These are phyloP conservation scores for Alternaria conjuncta DNA, from an alignment of 2,329 filamentous ascomycete species.

Conservation along the genomic window DNA sequence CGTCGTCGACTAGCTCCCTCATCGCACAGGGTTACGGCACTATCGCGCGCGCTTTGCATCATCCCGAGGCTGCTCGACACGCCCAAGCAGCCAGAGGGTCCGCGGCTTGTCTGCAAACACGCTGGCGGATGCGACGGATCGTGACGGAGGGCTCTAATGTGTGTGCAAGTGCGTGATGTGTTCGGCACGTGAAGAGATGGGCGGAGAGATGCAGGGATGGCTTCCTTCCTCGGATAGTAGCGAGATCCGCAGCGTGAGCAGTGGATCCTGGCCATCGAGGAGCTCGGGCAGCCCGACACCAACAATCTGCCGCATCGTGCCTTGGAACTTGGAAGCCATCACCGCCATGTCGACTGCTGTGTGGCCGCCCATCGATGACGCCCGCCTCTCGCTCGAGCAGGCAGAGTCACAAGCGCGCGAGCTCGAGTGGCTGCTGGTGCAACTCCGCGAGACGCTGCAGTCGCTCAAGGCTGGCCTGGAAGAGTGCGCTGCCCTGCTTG, in stretches of 20 bases:
- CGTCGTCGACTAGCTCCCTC: conserved; percentile 14
- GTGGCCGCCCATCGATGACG: conserved; percentile 63
- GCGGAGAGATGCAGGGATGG: conserved; percentile 7
- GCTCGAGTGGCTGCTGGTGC: conserved; percentile 68
- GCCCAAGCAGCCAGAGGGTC: neutral
- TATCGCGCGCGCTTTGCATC: conserved; percentile 22
- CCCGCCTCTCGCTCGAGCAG: conserved; percentile 60
- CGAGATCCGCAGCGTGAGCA: conserved; percentile 17
- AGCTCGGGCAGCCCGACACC: conserved; percentile 3
- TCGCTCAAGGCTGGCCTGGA: conserved; percentile 75
- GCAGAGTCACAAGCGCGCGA: conserved; percentile 62
- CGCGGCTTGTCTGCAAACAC: conserved; percentile 8
- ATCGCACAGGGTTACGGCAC: conserved; percentile 15
- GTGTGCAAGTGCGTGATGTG: neutral
- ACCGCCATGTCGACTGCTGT: conserved; percentile 65
- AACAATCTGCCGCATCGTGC: conserved; percentile 1
- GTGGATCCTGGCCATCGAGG: conserved; percentile 10
- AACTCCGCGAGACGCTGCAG: conserved; percentile 66
- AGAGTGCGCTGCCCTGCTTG: conserved; percentile 86
- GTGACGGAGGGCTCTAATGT: neutral
- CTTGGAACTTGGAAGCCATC: neutral
- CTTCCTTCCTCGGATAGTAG: conserved; percentile 15
- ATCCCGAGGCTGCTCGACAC: conserved; percentile 11
- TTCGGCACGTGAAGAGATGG: neutral
- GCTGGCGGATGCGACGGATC: neutral